Evolutionary conservation across 2,329 filamentous ascomycete species (phyloP), one percentile per base, ranked within the genome.

Genomic region (Cladosporium phlei): DNA sequence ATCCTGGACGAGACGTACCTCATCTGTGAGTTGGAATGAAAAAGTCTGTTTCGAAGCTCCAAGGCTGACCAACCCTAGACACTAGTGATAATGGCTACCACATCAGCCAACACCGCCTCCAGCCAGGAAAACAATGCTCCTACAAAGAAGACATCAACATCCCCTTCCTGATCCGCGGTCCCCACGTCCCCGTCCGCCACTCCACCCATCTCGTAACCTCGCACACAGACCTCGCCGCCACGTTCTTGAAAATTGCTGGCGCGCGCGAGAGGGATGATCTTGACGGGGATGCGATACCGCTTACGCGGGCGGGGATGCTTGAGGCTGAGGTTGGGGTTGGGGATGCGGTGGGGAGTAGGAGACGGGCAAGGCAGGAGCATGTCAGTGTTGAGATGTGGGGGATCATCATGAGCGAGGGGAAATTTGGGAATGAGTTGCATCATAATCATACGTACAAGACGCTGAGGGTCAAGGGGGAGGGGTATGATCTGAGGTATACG

Each of bases 401-500:
- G 16, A 48, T 55, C 11, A 58, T 55, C 9, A 38, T 62, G 0
- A 59, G 55, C 24, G 59, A 62, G 49, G 59, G 59, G 19, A 55
- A 55, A 24, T 59, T 59, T 32, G 58, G 53, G 24, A 33, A 20
- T 8, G 33, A 45, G n/a, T 14, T 45, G 32, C 42, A 45, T 14
- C 24, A 52, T n/a, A 61, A 62, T 47, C 55, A 61, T 21, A 62
- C 60, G 1, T 63, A 63, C 50, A 63, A 62, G 34, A 56, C 59
- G 2, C 52, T 63, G 5, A 50, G 61, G 2, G 16, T 62, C 2
- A 47, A 56, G 4, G 54, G 53, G n/a, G 46, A 55, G 6, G 50
- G 33, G 1, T 85, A 85, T 56, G 78, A 76, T 55, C 59, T 86
- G 6, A 79, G 80, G 52, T 86, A 86, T 55, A 74, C 79, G 0